Evolutionary conservation across 495 filamentous ascomycete species (phyloP).

Genomic region (Hyaloscypha variabilis): DNA sequence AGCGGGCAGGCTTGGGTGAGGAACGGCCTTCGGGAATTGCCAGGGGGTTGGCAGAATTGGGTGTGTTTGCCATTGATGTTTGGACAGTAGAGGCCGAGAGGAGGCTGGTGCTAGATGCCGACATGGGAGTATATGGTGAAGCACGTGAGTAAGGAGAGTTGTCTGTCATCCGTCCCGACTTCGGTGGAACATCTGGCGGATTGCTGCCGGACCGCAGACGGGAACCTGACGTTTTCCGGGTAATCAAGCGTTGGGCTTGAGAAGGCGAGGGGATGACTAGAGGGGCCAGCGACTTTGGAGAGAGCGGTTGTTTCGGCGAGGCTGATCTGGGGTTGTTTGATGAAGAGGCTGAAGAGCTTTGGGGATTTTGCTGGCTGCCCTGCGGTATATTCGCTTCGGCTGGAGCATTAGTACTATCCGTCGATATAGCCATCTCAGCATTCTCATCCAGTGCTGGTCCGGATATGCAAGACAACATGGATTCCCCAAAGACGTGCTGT

Average conservation of each 20-base stretch:
- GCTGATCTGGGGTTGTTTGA: slow-evolving; percentile 27
- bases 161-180: slow-evolving; percentile 35
- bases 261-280: slow-evolving; percentile 48
- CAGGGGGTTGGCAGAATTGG: slow-evolving; percentile 46
- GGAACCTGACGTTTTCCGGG: slow-evolving; percentile 40
- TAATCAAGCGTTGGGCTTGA: slow-evolving; percentile 37
- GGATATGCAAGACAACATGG: slow-evolving; percentile 34
- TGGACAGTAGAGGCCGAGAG: slow-evolving; percentile 43
- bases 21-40: slow-evolving; percentile 45
- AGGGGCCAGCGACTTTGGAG: slow-evolving; percentile 52
- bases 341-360: slow-evolving; percentile 6
- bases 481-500: slow-evolving; percentile 45
- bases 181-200: slow-evolving; percentile 48
- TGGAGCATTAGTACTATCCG: slow-evolving; percentile 7
- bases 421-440: slow-evolving; percentile 29
- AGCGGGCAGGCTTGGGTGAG: slow-evolving; percentile 17
- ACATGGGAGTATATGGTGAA: slow-evolving; percentile 45
- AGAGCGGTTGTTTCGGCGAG: slow-evolving; percentile 43
- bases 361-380: slow-evolving; percentile 11
- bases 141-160: slow-evolving; percentile 26
- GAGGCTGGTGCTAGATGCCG: slow-evolving; percentile 43
- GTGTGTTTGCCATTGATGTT: slow-evolving; percentile 41
- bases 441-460: slow-evolving; percentile 36
- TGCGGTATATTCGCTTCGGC: slow-evolving; percentile 20
- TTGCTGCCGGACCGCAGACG: slow-evolving; percentile 43